A percentile compares a stretch with the other conserved stretches of the same genome.
These are phyloP conservation scores for Fusarium brachygibbosum DNA, from an alignment of 2,329 filamentous ascomycete species.

Conservation along the genomic window DNA sequence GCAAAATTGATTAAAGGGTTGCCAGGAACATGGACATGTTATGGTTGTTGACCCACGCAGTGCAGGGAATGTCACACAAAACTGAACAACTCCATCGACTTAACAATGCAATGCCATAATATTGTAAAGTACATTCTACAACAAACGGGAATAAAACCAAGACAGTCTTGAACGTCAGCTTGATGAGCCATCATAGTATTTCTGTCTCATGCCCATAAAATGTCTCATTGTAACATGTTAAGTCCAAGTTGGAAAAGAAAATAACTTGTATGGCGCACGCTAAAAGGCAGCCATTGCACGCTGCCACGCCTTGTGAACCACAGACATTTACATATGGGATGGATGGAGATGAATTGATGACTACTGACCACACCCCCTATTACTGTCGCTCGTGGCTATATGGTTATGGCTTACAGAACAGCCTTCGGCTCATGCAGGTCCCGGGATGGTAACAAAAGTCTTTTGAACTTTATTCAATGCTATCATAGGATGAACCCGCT, in stretches of 20 bases:
- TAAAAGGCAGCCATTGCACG: constrained; percentile 14
- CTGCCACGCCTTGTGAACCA: constrained; percentile 15
- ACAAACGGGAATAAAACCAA: constrained; percentile 27
- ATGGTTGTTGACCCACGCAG: constrained; percentile 4
- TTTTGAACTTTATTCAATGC: constrained; percentile 8
- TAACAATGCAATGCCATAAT: neutral
- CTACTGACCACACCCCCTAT: constrained; percentile 22
- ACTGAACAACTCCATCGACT: constrained; percentile 8
- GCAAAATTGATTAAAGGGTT: constrained; percentile 21
- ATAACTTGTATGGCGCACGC: constrained; percentile 19
- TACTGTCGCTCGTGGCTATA: constrained; percentile 1
- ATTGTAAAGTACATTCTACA: constrained; percentile 3
- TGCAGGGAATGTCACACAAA: constrained; percentile 18
- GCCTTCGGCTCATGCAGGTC: constrained; percentile 35
- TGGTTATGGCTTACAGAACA: constrained; percentile 1
- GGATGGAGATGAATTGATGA: neutral
- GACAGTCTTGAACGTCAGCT: constrained; percentile 23
- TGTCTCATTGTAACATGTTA: constrained; percentile 13
- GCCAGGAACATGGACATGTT: constrained; percentile 3
- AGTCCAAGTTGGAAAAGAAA: neutral
- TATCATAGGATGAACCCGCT: constrained; percentile 8
- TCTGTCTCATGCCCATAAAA: constrained; percentile 6
- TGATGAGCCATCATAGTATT: neutral
- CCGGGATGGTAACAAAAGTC: constrained; percentile 2
- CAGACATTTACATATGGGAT: constrained; percentile 3